These are phyloP conservation scores for Irpex rosettiformis DNA, from an alignment of 1,284 basidiomycete genomes.

Conservation along the genomic window DNA sequence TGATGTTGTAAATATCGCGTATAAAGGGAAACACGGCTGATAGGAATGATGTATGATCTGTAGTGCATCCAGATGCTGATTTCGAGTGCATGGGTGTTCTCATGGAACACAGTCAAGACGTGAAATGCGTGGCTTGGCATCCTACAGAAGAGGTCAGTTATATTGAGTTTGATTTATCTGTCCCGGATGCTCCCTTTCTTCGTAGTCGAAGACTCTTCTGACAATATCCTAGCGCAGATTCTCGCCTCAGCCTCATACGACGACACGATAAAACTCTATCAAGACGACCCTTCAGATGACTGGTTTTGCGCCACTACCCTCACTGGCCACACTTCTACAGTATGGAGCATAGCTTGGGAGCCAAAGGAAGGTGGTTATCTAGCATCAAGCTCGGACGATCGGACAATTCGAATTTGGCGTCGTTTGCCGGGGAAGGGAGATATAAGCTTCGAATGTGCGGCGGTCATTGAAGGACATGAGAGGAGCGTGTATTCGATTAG, in stretches of 20 bases:
- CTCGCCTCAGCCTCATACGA: slow-evolving; percentile 98
- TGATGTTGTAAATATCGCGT: no score
- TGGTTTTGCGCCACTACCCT: slow-evolving; percentile 90
- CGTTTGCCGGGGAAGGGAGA: slow-evolving; percentile 32
- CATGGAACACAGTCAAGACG: slow-evolving; percentile 98
- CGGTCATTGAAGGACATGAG: slow-evolving; percentile 58
- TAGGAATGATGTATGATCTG: neutral
- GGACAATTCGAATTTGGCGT: slow-evolving; percentile 71
- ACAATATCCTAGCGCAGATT: slow-evolving; percentile 52
- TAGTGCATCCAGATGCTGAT: slow-evolving; percentile 88
- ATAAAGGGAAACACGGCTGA: no score
- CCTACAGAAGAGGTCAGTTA: slow-evolving; percentile 83
- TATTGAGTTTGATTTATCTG: slow-evolving; percentile 3
- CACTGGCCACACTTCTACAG: slow-evolving; percentile 80
- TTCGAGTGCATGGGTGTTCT: slow-evolving; percentile 95
- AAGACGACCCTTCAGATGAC: slow-evolving; percentile 93
- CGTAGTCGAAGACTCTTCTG: slow-evolving; percentile 15
- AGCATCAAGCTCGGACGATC: slow-evolving; percentile 81
- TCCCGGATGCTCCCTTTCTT: slow-evolving; percentile 7
- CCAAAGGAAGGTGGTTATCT: slow-evolving; percentile 76
- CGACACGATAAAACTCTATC: slow-evolving; percentile 91
- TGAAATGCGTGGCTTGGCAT: slow-evolving; percentile 95
- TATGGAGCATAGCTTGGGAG: slow-evolving; percentile 88
- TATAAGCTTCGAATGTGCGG: slow-evolving; percentile 56
- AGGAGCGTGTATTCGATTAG: slow-evolving; percentile 78